These are phyloP conservation scores for Penicillium antarcticum DNA, from an alignment of 495 filamentous ascomycete genomes.

Conservation along the genomic window DNA sequence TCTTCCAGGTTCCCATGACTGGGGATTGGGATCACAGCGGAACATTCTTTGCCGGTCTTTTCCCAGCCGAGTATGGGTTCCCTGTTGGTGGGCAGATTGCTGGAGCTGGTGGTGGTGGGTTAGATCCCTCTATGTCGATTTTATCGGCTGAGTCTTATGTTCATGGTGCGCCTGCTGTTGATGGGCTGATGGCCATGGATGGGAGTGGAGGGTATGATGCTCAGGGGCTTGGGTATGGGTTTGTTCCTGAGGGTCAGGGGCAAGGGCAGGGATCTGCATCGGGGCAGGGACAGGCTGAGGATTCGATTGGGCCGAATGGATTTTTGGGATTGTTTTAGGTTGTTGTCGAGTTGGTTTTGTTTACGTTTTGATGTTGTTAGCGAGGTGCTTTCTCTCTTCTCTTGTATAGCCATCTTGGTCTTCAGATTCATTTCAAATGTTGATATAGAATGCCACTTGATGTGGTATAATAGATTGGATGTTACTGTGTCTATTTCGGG, in stretches of 20 bases:
- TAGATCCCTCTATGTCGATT: constrained; percentile 10
- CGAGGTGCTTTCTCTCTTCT: background rate
- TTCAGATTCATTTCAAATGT: background rate
- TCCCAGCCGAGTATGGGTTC: constrained; percentile 13
- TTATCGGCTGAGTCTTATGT: constrained; percentile 22
- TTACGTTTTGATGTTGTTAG: background rate
- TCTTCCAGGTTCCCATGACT: constrained; percentile 38
- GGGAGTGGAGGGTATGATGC: background rate
- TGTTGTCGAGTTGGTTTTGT: background rate
- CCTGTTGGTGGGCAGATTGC: background rate
- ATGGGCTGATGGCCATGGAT: background rate
- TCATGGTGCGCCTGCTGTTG: background rate
- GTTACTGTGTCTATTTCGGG: too few relatives aligned
- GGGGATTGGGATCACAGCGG: constrained; percentile 37
- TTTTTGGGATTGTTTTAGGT: constrained; percentile 19
- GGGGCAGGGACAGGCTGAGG: background rate
- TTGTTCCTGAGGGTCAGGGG: background rate
- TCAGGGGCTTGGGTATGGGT: constrained; percentile 3
- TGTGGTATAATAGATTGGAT: too few relatives aligned
- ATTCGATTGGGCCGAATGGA: constrained; percentile 13
- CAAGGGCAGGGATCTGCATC: constrained; percentile 1
- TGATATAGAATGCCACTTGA: background rate
- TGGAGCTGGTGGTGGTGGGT: background rate
- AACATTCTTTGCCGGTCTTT: constrained; percentile 29
- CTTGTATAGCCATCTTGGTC: background rate